These are phyloP conservation scores for Prunella vulgaris DNA, from an alignment of 257 asterid species.

Conservation along the genomic window DNA sequence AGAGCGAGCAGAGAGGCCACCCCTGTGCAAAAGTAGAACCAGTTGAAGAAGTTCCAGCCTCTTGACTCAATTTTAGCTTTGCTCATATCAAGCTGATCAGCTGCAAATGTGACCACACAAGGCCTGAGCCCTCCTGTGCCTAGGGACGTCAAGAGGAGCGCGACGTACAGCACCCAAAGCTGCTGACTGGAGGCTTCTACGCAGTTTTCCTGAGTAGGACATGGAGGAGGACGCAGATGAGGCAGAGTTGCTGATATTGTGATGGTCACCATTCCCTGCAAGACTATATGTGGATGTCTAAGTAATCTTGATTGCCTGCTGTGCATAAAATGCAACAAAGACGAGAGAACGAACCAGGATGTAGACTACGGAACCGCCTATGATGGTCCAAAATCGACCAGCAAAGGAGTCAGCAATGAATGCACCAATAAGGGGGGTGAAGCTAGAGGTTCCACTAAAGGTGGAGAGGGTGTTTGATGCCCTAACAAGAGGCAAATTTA, in stretches of 20 bases:
- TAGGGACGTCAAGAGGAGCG: slow-evolving; percentile 59
- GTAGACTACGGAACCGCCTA: slow-evolving; percentile 55
- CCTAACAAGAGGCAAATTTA: slow-evolving; percentile 73
- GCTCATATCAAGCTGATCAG: slow-evolving; percentile 78
- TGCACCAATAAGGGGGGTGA: slow-evolving; percentile 76
- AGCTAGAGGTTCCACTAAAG: slow-evolving; percentile 62
- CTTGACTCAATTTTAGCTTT: slow-evolving; percentile 39
- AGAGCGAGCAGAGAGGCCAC: slow-evolving; percentile 63
- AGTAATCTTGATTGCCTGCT: neutral
- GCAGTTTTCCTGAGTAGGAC: slow-evolving; percentile 74
- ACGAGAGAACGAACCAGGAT: slow-evolving; percentile 36
- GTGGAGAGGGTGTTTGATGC: slow-evolving; percentile 72
- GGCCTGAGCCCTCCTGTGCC: slow-evolving; percentile 85
- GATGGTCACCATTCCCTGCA: slow-evolving; percentile 67
- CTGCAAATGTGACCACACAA: slow-evolving; percentile 72
- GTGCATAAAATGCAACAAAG: neutral
- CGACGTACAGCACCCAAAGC: slow-evolving; percentile 50
- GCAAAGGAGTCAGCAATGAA: slow-evolving; percentile 67
- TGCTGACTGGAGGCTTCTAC: slow-evolving; percentile 60
- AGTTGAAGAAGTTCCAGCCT: slow-evolving; percentile 78
- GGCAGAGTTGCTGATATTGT: slow-evolving; percentile 63
- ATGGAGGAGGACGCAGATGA: slow-evolving; percentile 65
- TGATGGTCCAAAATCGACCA: slow-evolving; percentile 75
- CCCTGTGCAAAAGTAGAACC: slow-evolving; percentile 75
- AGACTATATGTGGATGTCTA: neutral